These are phyloP conservation scores for Chytriomyces sp. DNA, from an alignment of 192 early-diverging fungal species.

Conservation along the genomic window DNA sequence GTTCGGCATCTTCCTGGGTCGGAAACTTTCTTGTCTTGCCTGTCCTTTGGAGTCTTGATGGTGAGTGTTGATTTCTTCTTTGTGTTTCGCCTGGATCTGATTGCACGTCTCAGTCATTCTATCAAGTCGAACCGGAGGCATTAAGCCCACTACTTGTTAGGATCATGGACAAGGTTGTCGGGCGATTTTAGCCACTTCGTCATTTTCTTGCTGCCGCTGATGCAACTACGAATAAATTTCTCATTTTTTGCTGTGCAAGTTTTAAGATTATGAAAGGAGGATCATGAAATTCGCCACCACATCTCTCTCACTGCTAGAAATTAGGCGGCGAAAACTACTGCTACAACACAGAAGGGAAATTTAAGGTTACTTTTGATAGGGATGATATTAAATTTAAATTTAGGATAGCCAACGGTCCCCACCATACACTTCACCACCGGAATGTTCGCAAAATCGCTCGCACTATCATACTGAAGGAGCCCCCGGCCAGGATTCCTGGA, in stretches of 20 bases:
- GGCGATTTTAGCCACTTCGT: slow-evolving; percentile 38
- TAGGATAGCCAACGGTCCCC: no score
- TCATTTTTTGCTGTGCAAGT: not conserved
- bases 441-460: no score
- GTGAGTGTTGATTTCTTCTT: slow-evolving; percentile 40
- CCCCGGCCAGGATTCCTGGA: no score
- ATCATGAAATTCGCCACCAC: no score
- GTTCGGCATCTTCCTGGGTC: slow-evolving; percentile 61
- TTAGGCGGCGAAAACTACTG: not conserved
- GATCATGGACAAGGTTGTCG: slow-evolving; percentile 47
- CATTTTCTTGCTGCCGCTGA: not conserved
- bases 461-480: no score
- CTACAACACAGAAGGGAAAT: not conserved
- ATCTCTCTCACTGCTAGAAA: not conserved
- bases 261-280: not conserved
- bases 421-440: no score
- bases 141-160: slow-evolving; percentile 48
- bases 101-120: slow-evolving; percentile 18
- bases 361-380: not conserved
- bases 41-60: slow-evolving; percentile 73
- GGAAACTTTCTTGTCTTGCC: slow-evolving; percentile 64
- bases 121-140: slow-evolving; percentile 47
- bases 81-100: not conserved
- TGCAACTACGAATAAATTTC: not conserved
- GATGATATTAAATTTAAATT: no score